Evolutionary conservation across 371 early-diverging fungal genomes (phyloP).

Genomic region (Saksenaea vasiformis): DNA sequence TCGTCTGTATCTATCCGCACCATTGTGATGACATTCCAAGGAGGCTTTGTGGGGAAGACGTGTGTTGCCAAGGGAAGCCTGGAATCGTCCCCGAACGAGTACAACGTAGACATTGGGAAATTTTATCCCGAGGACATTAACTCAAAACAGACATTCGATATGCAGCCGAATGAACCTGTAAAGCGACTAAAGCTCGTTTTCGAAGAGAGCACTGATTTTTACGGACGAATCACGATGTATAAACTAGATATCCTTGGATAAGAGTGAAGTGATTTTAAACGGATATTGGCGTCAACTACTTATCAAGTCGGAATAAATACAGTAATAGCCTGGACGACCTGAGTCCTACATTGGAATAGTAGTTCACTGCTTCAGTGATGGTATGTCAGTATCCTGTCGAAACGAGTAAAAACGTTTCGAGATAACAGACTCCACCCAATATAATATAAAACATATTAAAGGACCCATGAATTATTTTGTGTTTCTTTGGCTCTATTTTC

Average conservation of each 20-base stretch:
- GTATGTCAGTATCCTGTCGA: no score
- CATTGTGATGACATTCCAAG: conserved; percentile 82
- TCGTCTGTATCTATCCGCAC: conserved; percentile 44
- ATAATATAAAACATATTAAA: no score
- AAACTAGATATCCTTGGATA: conserved; percentile 69
- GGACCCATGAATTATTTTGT: no score
- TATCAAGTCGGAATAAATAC: no score
- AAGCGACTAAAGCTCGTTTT: conserved; percentile 69
- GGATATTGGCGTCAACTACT: no score
- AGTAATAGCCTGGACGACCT: no score
- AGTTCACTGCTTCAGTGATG: no score
- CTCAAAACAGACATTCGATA: conserved; percentile 33
- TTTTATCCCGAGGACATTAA: conserved; percentile 40
- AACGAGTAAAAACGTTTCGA: no score
- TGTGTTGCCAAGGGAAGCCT: conserved; percentile 50
- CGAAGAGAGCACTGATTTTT: conserved; percentile 83
- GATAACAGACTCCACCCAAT: no score
- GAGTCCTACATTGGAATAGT: no score
- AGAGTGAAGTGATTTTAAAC: no score
- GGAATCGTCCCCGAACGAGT: conserved; percentile 40
- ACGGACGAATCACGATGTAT: conserved; percentile 87
- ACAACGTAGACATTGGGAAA: conserved; percentile 41
- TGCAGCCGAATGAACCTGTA: conserved; percentile 15
- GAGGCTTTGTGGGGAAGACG: conserved; percentile 88
- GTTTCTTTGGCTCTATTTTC: no score